phyloP scores from a whole-genome alignment of 345 rosid genomes.

The Excoecaria agallocha region DNA sequence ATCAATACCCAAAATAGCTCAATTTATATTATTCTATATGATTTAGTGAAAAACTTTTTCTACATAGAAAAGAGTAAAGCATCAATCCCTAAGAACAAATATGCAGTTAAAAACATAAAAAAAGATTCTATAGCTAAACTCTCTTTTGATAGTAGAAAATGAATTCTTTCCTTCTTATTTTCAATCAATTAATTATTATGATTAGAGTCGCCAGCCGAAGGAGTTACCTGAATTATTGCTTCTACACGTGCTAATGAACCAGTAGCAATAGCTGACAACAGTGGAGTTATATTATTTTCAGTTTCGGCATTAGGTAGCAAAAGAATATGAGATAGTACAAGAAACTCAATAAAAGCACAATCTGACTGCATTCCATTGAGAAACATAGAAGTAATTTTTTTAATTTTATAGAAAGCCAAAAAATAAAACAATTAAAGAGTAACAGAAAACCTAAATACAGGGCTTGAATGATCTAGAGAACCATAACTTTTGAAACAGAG shows the following conservation, averaged over 20 bases:
- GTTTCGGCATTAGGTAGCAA: constrained; percentile 87
- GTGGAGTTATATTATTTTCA: constrained; percentile 76
- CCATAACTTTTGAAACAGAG: no score
- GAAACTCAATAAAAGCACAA: neutral
- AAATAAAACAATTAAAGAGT: neutral
- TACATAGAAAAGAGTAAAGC: neutral
- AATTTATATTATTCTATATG: neutral
- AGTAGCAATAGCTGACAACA: constrained; percentile 89
- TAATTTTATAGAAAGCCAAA: neutral
- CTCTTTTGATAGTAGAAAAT: neutral
- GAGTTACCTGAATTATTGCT: constrained; percentile 65
- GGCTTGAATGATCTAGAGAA: no score
- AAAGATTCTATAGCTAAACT: neutral
- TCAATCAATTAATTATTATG: neutral
- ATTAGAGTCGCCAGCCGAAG: constrained; percentile 1
- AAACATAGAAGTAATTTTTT: neutral
- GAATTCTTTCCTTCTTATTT: neutral
- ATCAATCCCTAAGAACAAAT: neutral
- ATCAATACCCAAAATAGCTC: neutral
- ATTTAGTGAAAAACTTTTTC: neutral
- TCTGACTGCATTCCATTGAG: neutral
- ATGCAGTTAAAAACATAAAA: neutral
- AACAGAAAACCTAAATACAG: no score
- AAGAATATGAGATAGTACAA: constrained; percentile 8
- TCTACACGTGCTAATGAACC: constrained; percentile 74